A percentile compares a stretch with the other conserved stretches of the same genome.
These are phyloP conservation scores for Oemleria cerasiformis DNA, from an alignment of 306 rosid genomes.

Conservation along the genomic window DNA sequence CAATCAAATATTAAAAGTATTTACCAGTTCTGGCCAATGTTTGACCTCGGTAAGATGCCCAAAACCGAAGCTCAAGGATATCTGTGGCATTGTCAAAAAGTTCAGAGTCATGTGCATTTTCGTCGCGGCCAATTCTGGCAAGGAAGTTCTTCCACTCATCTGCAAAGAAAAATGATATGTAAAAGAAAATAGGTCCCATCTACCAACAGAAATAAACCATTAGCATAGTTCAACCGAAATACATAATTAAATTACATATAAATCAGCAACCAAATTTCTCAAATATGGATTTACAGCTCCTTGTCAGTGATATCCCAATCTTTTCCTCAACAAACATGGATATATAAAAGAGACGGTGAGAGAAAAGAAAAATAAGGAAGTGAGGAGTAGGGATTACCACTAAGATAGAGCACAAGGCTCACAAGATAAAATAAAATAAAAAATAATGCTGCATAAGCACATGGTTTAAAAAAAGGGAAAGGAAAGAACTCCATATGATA, in stretches of 20 bases:
- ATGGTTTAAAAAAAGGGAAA: not conserved
- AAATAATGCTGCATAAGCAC: not conserved
- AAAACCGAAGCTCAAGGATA: conserved; percentile 83
- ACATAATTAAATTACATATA: not conserved
- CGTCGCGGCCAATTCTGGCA: conserved; percentile 80
- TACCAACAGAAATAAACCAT: no score
- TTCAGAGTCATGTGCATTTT: conserved; percentile 56
- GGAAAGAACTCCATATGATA: not conserved
- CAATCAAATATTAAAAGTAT: conserved; percentile 12
- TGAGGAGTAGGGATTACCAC: not conserved
- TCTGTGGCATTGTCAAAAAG: conserved; percentile 58
- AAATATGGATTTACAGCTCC: not conserved
- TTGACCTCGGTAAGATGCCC: conserved; percentile 98
- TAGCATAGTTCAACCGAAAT: not conserved
- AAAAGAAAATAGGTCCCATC: not conserved
- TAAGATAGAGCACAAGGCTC: not conserved
- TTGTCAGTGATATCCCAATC: not conserved
- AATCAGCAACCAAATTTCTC: not conserved
- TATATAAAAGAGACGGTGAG: not conserved
- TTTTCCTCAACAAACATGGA: not conserved
- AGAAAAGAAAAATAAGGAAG: not conserved
- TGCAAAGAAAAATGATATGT: conserved; percentile 24
- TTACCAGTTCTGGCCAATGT: conserved; percentile 95
- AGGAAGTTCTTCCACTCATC: conserved; percentile 98
- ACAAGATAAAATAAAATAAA: not conserved